Evolutionary conservation across 306 rosid species (phyloP).

Genomic region (Corylus americana): DNA sequence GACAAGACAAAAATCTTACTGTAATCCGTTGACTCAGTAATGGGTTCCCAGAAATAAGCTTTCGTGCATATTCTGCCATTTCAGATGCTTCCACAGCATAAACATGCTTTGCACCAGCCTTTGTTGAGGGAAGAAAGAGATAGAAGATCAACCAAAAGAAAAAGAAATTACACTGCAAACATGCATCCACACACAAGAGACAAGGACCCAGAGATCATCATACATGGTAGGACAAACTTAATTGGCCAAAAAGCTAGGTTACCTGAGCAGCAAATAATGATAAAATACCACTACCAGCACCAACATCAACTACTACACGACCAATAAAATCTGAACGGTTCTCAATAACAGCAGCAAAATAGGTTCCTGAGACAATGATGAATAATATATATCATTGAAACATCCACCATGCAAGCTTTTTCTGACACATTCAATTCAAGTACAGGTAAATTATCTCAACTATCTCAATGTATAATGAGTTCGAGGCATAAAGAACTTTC

Average conservation of each 20-base stretch:
- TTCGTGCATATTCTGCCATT: conserved; percentile 95
- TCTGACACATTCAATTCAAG: conserved; percentile 6
- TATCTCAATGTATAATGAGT: not conserved
- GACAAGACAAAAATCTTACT: conserved; percentile 42
- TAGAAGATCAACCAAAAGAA: not conserved
- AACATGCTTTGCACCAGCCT: conserved; percentile 99
- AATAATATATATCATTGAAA: conserved; percentile 10
- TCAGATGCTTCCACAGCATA: conserved; percentile 99
- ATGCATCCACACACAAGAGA: not conserved
- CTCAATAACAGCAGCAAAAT: conserved; percentile 88
- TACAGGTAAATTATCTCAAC: conserved; percentile 7
- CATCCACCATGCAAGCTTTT: not conserved
- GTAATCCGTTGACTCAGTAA: conserved; percentile 75
- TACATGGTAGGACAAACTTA: not conserved
- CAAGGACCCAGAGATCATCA: not conserved
- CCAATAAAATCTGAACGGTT: conserved; percentile 82
- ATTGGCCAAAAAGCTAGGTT: conserved; percentile 21
- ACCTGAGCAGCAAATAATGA: conserved; percentile 99
- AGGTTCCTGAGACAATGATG: conserved; percentile 60
- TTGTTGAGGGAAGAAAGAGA: conserved; percentile 12
- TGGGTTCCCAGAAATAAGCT: conserved; percentile 86
- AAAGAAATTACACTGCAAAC: not conserved
- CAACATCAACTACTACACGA: conserved; percentile 94
- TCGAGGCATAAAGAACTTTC: not conserved
- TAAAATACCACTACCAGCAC: conserved; percentile 97